Evolutionary conservation across 495 filamentous ascomycete genomes (phyloP), one percentile per base, ranked within the genome.

Genomic region (Penicillium nucicola): DNA sequence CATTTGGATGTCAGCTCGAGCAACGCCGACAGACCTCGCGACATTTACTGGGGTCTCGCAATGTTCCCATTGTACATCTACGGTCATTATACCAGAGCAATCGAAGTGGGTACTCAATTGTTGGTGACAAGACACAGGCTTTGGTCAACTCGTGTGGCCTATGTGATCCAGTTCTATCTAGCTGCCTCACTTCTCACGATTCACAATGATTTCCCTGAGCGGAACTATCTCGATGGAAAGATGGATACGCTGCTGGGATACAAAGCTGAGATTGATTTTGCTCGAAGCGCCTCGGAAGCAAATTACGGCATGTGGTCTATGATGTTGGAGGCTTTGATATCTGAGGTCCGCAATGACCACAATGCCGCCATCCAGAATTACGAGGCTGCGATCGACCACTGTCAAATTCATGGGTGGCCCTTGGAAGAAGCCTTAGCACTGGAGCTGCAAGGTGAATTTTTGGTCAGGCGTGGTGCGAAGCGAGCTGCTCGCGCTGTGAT

Each of bases 241-340:
- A 61, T 85, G 40, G 68, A 83, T 11, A 78, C 74, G 12, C 75
- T 87, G 0, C 53, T 74, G 28, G 53, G 75, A 48, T 78, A 86
- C 20, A 82, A 85, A 53, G 74, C 77, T 25, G 78, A 81, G 62
- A 84, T 95, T 30, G 83, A 85, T 52, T 80, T 82, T 54, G 89
- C 84, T 71, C 74, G 85, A 46, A 67, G 68, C 18, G 74, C 87
- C 22, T 89, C 83, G 35, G 79, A 87, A 59, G 82, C 88, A 42
- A 96, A 95, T 61, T 95, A 95, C 61, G 69, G 84, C 19, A 77
- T 84, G 57, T 93, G 88, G 87, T 83, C 84, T 3, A 78, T 83
- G 50, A 65, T 90, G 18, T 71, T 96, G 4, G 85, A 89, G 35
- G 90, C 88, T 2, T 79, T 90, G 50, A 65, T 91, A 12, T 73